Evolutionary conservation across 805 yeast species (phyloP).

Genomic region (Grigorovia transvaalensis): DNA sequence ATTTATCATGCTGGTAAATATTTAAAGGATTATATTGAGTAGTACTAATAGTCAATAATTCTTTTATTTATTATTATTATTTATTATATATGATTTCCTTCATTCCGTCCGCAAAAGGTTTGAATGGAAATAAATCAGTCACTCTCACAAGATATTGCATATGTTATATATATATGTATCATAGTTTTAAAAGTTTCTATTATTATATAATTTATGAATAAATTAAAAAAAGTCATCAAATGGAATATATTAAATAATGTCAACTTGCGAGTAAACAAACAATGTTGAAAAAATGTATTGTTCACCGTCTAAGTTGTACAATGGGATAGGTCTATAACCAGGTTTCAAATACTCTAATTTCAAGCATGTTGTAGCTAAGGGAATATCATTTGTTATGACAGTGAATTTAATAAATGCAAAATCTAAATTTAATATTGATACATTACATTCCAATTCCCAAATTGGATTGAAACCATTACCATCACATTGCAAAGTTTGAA

Average conservation of each 20-base stretch:
- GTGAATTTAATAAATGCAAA: constrained; percentile 49
- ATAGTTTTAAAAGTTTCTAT: too few species aligned
- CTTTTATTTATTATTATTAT: background rate
- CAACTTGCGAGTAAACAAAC: constrained; percentile 30
- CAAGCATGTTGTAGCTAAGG: constrained; percentile 51
- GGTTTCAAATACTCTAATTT: constrained; percentile 53
- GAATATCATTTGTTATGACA: constrained; percentile 34
- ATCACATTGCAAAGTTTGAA: constrained; percentile 28
- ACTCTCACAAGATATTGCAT: too few species aligned
- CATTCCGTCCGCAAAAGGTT: too few species aligned
- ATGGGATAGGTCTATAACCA: constrained; percentile 77
- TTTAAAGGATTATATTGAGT: constrained; percentile 2
- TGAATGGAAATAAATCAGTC: too few species aligned
- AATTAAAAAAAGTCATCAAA: background rate
- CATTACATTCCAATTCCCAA: constrained; percentile 55
- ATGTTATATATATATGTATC: too few species aligned
- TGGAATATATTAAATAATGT: background rate
- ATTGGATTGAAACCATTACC: constrained; percentile 82
- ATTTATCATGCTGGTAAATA: constrained; percentile 27
- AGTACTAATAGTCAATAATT: background rate
- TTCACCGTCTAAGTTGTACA: constrained; percentile 74
- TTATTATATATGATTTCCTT: too few species aligned
- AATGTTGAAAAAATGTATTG: constrained; percentile 52
- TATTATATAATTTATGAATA: too few species aligned
- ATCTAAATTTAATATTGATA: constrained; percentile 30